Percentiles rank a stretch among this genome's conserved stretches.
phyloP scores from a whole-genome alignment of 2,329 filamentous ascomycete species.

The Metarhizium rileyi region DNA sequence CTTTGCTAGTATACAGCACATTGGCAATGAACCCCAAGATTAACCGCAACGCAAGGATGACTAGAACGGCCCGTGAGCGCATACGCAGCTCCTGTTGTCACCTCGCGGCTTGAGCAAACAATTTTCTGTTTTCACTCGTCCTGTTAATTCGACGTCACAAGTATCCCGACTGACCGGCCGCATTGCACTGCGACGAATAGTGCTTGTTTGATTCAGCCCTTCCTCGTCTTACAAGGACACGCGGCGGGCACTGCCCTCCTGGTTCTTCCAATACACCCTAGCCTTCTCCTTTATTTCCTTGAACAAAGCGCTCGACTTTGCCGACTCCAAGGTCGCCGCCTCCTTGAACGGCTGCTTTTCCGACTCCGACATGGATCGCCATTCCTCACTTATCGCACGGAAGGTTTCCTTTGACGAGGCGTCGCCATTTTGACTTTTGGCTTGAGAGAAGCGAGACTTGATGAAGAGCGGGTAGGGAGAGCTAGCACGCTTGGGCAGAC shows the following conservation, averaged over 20 bases:
- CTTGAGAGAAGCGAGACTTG: conserved; percentile 23
- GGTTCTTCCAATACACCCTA: conserved; percentile 12
- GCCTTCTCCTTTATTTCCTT: conserved; percentile 21
- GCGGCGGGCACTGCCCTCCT: conserved; percentile 4
- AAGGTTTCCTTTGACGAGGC: conserved; percentile 11
- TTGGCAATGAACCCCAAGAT: too few relatives aligned
- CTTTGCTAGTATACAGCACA: too few relatives aligned
- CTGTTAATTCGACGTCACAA: not conserved
- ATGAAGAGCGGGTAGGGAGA: conserved; percentile 27
- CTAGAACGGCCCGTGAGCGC: too few relatives aligned
- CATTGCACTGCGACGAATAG: not conserved
- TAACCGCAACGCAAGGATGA: too few relatives aligned
- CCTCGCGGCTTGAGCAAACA: too few relatives aligned
- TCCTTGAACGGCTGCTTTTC: conserved; percentile 34
- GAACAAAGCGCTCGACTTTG: conserved; percentile 9
- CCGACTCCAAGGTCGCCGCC: conserved; percentile 11
- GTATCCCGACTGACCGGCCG: not conserved
- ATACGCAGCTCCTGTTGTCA: too few relatives aligned
- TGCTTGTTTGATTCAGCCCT: not conserved
- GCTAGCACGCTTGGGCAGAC: conserved; percentile 31
- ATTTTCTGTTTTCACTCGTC: not conserved
- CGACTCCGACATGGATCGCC: conserved; percentile 30
- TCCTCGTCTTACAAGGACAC: conserved; percentile 2
- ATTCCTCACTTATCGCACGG: conserved; percentile 24
- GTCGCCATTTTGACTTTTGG: conserved; percentile 14